These are phyloP conservation scores for Solanum arcanum DNA, from an alignment of 257 asterid genomes.

Conservation along the genomic window DNA sequence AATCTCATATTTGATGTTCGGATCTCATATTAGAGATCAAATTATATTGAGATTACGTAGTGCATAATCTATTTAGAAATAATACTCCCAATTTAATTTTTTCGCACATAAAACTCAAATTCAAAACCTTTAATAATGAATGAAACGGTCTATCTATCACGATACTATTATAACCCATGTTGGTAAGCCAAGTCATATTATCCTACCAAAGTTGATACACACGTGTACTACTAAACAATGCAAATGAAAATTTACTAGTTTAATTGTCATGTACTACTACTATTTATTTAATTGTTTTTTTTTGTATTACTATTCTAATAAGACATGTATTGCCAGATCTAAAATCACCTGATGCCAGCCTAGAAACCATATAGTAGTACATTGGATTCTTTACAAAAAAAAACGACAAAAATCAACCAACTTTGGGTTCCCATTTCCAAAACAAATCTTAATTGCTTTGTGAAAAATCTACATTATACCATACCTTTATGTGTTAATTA, in stretches of 20 bases:
- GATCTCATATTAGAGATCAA: no score
- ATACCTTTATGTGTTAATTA: neutral
- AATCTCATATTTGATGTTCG: no score
- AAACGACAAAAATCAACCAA: neutral
- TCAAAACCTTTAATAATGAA: no score
- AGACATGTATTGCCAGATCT: slow-evolving; percentile 12
- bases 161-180: no score
- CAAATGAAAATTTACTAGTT: neutral
- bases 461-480: neutral
- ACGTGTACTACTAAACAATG: neutral
- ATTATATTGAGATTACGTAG: no score
- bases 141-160: no score
- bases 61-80: no score
- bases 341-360: slow-evolving; percentile 26
- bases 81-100: no score
- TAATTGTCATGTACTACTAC: neutral
- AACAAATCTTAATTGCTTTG: neutral
- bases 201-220: neutral
- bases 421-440: neutral
- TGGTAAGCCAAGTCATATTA: neutral
- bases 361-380: slow-evolving; percentile 1
- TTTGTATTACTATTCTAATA: neutral
- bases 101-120: no score
- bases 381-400: slow-evolving; percentile 7
- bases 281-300: neutral